Evolutionary conservation across 2,329 filamentous ascomycete species (phyloP).

Genomic region (Calonectria multiphialidica): DNA sequence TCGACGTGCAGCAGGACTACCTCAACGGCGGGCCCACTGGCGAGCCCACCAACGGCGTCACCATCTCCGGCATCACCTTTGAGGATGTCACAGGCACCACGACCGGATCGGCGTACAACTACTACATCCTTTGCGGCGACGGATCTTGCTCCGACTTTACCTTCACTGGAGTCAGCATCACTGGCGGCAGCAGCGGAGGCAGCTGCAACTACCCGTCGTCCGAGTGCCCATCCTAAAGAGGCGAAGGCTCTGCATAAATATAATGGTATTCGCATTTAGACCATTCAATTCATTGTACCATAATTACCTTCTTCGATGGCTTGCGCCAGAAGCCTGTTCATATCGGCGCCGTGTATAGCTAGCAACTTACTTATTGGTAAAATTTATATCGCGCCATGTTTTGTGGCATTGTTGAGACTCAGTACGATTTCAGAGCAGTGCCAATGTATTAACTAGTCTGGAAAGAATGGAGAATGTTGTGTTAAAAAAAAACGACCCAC

Average conservation of each 20-base stretch:
- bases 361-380: background rate
- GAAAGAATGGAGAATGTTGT: too few relatives aligned
- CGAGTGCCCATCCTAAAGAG: conserved; percentile 51
- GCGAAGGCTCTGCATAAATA: background rate
- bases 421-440: too few relatives aligned
- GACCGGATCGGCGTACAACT: conserved; percentile 48
- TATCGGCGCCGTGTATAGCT: background rate
- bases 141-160: conserved; percentile 59
- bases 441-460: too few relatives aligned
- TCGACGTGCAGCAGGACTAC: conserved; percentile 55
- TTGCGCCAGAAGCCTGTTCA: background rate
- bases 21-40: conserved; percentile 57
- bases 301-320: background rate
- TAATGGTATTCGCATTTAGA: background rate
- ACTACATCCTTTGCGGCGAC: conserved; percentile 65
- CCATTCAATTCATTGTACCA: background rate
- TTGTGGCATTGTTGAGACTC: background rate
- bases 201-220: conserved; percentile 31
- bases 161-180: conserved; percentile 60
- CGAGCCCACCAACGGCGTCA: conserved; percentile 57
- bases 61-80: conserved; percentile 60
- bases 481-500: too few relatives aligned
- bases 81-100: conserved; percentile 52
- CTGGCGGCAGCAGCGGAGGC: conserved; percentile 54
- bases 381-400: background rate